Conservation (phyloP, 78 protist species). For the Planoprotostelium fungivorum region DNA sequence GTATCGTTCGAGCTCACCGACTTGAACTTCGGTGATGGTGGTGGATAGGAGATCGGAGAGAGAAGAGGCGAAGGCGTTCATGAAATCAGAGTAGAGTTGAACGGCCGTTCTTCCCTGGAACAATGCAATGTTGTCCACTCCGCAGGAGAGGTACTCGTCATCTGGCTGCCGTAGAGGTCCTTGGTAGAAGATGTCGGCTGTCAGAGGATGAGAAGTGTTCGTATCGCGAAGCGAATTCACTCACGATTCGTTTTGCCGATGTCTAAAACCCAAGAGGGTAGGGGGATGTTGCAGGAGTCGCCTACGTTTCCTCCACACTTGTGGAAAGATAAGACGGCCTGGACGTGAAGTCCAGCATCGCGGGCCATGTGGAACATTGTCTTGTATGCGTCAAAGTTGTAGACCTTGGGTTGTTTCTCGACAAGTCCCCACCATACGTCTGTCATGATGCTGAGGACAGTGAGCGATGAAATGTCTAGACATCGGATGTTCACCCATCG, state of each 20-base stretch:
- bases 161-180: constrained; percentile 66
- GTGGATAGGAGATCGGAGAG: constrained; percentile 22
- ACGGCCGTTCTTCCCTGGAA: constrained; percentile 66
- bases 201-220: not conserved
- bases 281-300: constrained; percentile 52
- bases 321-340: constrained; percentile 27
- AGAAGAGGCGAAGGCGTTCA: constrained; percentile 41
- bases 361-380: constrained; percentile 20
- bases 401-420: constrained; percentile 37
- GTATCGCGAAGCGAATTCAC: not conserved
- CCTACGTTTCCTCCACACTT: constrained; percentile 85
- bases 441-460: constrained; percentile 71
- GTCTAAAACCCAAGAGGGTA: constrained; percentile 56
- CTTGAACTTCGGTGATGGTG: constrained; percentile 62
- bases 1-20: too few relatives aligned
- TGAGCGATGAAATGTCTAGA: constrained; percentile 1
- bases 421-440: constrained; percentile 91
- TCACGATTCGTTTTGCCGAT: constrained; percentile 39
- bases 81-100: constrained; percentile 70
- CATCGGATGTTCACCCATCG: not conserved
- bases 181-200: constrained; percentile 66
- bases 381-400: constrained; percentile 62
- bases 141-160: constrained; percentile 76
- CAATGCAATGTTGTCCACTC: constrained; percentile 56
- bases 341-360: constrained; percentile 47